phyloP scores from a whole-genome alignment of 2,329 filamentous ascomycete species.

The Shiraia sp. region DNA sequence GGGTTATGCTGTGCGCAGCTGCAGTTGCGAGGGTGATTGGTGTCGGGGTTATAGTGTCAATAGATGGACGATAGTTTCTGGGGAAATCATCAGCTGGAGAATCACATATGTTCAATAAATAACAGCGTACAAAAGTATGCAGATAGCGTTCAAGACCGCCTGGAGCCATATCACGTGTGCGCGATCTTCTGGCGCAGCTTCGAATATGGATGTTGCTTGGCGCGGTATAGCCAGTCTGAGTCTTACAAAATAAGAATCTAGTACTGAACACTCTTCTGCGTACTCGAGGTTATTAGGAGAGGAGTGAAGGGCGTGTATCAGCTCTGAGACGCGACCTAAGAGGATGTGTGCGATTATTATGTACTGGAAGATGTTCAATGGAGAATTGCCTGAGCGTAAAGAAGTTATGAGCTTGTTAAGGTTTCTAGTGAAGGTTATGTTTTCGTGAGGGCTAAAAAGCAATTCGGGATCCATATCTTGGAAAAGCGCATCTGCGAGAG shows the following conservation, averaged over 20 bases:
- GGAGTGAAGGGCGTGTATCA: constrained; percentile 33
- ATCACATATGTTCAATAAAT: no score
- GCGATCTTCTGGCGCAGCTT: constrained; percentile 19
- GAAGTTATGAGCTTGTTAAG: constrained; percentile 23
- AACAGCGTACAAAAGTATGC: constrained; percentile 19
- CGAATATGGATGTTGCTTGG: constrained; percentile 23
- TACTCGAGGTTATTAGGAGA: constrained; percentile 25
- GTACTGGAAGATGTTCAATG: constrained; percentile 27
- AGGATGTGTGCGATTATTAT: constrained; percentile 30
- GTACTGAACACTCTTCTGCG: constrained; percentile 23
- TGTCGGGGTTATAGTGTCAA: background rate
- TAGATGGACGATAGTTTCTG: constrained; percentile 19
- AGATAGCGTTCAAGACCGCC: constrained; percentile 23
- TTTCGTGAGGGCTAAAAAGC: background rate
- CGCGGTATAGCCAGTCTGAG: constrained; percentile 34
- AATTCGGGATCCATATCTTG: constrained; percentile 19
- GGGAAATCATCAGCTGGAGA: no score
- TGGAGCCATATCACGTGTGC: constrained; percentile 33
- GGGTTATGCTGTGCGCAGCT: constrained; percentile 29
- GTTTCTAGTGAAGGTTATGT: constrained; percentile 26
- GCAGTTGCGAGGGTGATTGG: constrained; percentile 22
- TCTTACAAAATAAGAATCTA: constrained; percentile 27
- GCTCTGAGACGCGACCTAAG: constrained; percentile 31
- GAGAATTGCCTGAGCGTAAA: constrained; percentile 6
- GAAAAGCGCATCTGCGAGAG: constrained; percentile 25